Evolutionary conservation across 108 stramenopile genomes (phyloP).

Genomic region (Asterionellopsis glacialis): DNA sequence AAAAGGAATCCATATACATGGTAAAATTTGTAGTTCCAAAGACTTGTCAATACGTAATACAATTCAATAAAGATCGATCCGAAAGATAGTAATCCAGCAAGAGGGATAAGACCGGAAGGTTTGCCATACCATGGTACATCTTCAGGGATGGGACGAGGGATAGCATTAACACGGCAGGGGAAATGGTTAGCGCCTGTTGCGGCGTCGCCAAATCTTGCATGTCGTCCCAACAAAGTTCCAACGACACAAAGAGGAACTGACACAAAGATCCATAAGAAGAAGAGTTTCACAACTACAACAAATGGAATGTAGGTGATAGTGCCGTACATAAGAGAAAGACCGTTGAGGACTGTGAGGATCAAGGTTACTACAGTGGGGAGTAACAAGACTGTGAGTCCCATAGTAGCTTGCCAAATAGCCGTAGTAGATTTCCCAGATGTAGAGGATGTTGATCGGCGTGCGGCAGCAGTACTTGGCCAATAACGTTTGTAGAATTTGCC

Average conservation of each 20-base stretch:
- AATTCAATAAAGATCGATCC: slow-evolving; percentile 98
- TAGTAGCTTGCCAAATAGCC: slow-evolving; percentile 74
- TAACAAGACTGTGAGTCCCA: slow-evolving; percentile 90
- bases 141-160: slow-evolving; percentile 93
- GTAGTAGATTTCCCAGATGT: slow-evolving; percentile 20
- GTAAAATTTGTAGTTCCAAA: slow-evolving; percentile 99
- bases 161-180: slow-evolving; percentile 96
- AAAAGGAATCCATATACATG: slow-evolving; percentile 98
- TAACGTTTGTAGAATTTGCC: slow-evolving; percentile 92
- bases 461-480: slow-evolving; percentile 65
- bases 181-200: slow-evolving; percentile 46
- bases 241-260: slow-evolving; percentile 90
- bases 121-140: slow-evolving; percentile 91
- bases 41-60: slow-evolving; percentile 91
- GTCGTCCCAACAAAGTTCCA: slow-evolving; percentile 92
- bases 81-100: slow-evolving; percentile 91
- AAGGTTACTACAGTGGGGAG: slow-evolving; percentile 75
- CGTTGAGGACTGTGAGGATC: slow-evolving; percentile 71
- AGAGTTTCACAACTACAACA: slow-evolving; percentile 85
- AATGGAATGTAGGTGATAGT: slow-evolving; percentile 91
- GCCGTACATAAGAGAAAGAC: slow-evolving; percentile 79
- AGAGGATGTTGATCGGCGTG: slow-evolving; percentile 23
- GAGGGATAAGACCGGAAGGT: slow-evolving; percentile 80
- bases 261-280: slow-evolving; percentile 91
- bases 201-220: slow-evolving; percentile 47